Conservation (phyloP, 2,329 filamentous ascomycete species). For the Endocalyx cinctus region DNA sequence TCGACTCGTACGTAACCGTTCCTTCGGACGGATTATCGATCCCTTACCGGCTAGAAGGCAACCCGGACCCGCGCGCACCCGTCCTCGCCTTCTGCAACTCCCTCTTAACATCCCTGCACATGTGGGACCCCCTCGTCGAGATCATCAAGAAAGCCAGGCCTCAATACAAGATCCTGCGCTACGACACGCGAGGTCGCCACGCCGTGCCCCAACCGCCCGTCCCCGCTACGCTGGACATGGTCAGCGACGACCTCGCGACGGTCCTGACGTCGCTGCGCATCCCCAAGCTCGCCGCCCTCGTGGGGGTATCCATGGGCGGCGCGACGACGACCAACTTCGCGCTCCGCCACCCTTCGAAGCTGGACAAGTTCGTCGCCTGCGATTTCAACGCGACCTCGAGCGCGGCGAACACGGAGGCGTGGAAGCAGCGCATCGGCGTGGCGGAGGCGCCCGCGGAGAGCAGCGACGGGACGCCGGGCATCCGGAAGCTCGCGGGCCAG, state of each 20-base stretch:
- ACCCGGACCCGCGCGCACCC: constrained; percentile 59
- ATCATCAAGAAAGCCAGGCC: constrained; percentile 56
- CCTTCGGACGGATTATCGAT: constrained; percentile 60
- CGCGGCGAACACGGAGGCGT: constrained; percentile 69
- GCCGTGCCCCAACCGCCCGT: constrained; percentile 40
- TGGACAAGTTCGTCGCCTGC: constrained; percentile 75
- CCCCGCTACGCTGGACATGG: constrained; percentile 56
- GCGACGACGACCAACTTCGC: constrained; percentile 72
- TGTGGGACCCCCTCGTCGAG: constrained; percentile 73
- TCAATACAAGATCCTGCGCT: constrained; percentile 69
- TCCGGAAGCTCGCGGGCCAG: constrained; percentile 60
- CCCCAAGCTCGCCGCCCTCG: constrained; percentile 57
- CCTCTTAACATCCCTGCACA: constrained; percentile 69
- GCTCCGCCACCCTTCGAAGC: constrained; percentile 74
- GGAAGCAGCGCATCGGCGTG: constrained; percentile 70
- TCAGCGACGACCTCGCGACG: constrained; percentile 62
- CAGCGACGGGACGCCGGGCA: constrained; percentile 54
- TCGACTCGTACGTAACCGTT: constrained; percentile 65
- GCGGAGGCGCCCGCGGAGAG: constrained; percentile 49
- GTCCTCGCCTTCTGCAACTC: constrained; percentile 75
- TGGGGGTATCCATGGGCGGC: constrained; percentile 79
- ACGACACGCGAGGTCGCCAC: constrained; percentile 68
- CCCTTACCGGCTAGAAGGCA: constrained; percentile 73
- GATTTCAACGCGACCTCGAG: constrained; percentile 77
- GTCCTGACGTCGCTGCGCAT: constrained; percentile 68